Conservation (phyloP, 768 basidiomycete genomes). For the Pholiota conissans region DNA sequence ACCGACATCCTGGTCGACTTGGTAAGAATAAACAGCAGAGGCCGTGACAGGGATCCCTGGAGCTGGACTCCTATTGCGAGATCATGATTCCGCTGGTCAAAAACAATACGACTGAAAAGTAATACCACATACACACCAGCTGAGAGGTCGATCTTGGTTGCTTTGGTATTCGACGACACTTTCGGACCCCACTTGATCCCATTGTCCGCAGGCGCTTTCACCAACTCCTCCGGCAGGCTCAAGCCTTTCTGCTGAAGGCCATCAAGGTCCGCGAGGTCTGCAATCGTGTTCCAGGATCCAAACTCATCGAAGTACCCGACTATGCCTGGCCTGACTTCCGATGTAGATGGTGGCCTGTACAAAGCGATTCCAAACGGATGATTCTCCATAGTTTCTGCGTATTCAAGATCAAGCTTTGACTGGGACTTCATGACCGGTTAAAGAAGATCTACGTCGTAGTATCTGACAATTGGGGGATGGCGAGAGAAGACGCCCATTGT, state of each 20-base stretch:
- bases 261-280: constrained; percentile 13
- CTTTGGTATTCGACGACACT: constrained; percentile 14
- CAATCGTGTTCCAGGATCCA: constrained; percentile 23
- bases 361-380: constrained; percentile 25
- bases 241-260: constrained; percentile 14
- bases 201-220: constrained; percentile 19
- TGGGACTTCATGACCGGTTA: neutral
- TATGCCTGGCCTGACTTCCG: constrained; percentile 16
- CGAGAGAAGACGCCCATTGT: neutral
- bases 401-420: constrained; percentile 19
- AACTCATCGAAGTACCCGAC: constrained; percentile 24
- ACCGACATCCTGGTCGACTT: constrained; percentile 16
- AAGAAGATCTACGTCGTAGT: neutral
- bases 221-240: constrained; percentile 11
- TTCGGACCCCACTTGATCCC: constrained; percentile 24
- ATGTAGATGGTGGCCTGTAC: constrained; percentile 16
- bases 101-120: too few relatives aligned
- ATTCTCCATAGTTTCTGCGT: constrained; percentile 22
- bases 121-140: constrained; percentile 20
- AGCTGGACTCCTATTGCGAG: constrained; percentile 13
- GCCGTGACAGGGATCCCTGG: constrained; percentile 19
- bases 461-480: neutral
- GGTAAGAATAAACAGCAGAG: constrained; percentile 22
- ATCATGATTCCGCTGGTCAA: neutral
- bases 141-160: constrained; percentile 16